Conservation (phyloP, 139 green algal species). For the Chlamydomonas sphaeroides region DNA sequence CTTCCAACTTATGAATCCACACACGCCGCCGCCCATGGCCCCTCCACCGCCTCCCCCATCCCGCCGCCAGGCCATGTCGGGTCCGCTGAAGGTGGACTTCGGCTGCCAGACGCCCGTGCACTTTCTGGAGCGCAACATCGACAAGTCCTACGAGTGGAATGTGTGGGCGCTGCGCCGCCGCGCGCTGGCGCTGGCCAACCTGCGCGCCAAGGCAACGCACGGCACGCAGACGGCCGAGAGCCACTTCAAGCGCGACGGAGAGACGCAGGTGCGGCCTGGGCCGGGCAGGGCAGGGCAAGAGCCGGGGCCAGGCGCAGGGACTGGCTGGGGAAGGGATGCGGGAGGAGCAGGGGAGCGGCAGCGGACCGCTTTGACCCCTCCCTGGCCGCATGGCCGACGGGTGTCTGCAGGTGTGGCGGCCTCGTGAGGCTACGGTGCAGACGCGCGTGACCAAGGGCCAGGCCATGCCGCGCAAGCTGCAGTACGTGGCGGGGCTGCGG, state of each 20-base stretch:
- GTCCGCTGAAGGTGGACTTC: constrained; percentile 63
- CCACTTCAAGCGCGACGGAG: constrained; percentile 73
- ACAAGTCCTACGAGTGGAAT: constrained; percentile 79
- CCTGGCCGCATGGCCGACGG: too few relatives aligned
- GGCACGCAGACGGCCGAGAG: constrained; percentile 65
- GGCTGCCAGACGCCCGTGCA: constrained; percentile 79
- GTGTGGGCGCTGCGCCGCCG: constrained; percentile 78
- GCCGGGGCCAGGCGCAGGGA: too few relatives aligned
- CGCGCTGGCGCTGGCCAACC: constrained; percentile 72
- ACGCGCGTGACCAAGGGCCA: constrained; percentile 69
- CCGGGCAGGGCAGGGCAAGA: too few relatives aligned
- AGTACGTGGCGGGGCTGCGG: constrained; percentile 73
- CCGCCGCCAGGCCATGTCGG: constrained; percentile 19
- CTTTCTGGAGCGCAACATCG: constrained; percentile 73
- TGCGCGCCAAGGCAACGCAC: constrained; percentile 74
- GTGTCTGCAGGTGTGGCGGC: constrained; percentile 64
- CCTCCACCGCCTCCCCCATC: too few relatives aligned
- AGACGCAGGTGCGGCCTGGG: constrained; percentile 61
- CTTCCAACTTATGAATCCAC: too few relatives aligned
- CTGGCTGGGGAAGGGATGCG: too few relatives aligned
- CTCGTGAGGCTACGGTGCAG: constrained; percentile 62
- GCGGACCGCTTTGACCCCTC: too few relatives aligned
- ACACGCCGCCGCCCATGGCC: too few relatives aligned
- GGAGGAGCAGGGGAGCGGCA: too few relatives aligned
- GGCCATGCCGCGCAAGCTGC: constrained; percentile 75